A percentile compares a stretch with the other conserved stretches of the same genome.
phyloP scores from a whole-genome alignment of 2,329 filamentous ascomycete species.

The Pseudocercospora crystallina region DNA sequence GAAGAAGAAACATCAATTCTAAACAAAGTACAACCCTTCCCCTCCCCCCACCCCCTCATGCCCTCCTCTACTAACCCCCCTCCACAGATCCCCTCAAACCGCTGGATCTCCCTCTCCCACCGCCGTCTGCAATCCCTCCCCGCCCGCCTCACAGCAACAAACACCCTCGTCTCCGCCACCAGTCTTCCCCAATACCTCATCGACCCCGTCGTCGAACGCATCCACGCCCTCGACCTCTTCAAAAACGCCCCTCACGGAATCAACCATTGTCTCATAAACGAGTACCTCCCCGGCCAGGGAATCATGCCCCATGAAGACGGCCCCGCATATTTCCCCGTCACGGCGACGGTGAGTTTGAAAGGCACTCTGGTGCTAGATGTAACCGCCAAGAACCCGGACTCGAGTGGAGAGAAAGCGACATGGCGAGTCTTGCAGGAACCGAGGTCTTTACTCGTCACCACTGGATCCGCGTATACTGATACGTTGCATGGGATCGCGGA shows the following conservation, averaged over 20 bases:
- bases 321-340: constrained; percentile 78
- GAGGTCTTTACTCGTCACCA: constrained; percentile 74
- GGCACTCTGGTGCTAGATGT: constrained; percentile 76
- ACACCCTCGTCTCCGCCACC: constrained; percentile 69
- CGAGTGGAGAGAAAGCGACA: constrained; percentile 42
- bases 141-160: constrained; percentile 70
- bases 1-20: constrained; percentile 73
- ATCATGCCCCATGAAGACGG: constrained; percentile 98
- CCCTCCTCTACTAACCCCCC: not conserved
- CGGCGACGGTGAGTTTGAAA: constrained; percentile 87
- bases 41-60: not conserved
- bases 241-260: constrained; percentile 71
- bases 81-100: constrained; percentile 47
- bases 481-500: constrained; percentile 75
- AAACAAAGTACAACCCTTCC: constrained; percentile 58
- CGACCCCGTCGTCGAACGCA: constrained; percentile 65
- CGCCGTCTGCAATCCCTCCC: constrained; percentile 90
- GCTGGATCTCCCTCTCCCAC: constrained; percentile 86
- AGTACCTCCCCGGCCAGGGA: constrained; percentile 83
- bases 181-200: constrained; percentile 74
- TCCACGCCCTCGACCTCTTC: constrained; percentile 53
- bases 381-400: constrained; percentile 55
- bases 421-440: constrained; percentile 77
- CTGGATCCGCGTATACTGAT: constrained; percentile 64
- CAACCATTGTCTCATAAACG: constrained; percentile 93